These are phyloP conservation scores for Bruguiera parviflora DNA, from an alignment of 345 rosid species.

Conservation along the genomic window DNA sequence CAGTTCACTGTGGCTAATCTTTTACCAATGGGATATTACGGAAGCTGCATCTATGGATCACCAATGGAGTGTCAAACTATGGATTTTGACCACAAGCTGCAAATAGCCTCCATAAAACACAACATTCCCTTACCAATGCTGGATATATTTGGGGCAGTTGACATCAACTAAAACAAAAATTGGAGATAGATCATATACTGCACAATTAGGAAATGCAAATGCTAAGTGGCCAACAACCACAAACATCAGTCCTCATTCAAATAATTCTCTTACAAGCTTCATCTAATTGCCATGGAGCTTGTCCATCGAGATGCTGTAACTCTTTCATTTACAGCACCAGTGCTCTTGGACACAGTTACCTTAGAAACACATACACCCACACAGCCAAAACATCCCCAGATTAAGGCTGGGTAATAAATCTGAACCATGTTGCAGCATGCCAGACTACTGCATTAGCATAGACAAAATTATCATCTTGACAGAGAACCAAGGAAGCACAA, in stretches of 20 bases:
- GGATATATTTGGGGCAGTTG: not conserved
- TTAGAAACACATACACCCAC: slow-evolving; percentile 7
- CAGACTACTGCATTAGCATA: not conserved
- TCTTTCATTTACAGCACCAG: slow-evolving; percentile 21
- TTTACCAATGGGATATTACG: not conserved
- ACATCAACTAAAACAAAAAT: slow-evolving; percentile 7
- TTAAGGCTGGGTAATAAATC: not conserved
- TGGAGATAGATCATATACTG: slow-evolving; percentile 4
- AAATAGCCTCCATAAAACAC: not conserved
- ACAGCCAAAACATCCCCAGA: not conserved
- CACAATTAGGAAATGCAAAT: not conserved
- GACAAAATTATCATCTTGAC: not conserved
- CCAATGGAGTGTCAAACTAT: not conserved
- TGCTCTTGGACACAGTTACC: slow-evolving; percentile 30
- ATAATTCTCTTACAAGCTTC: slow-evolving; percentile 18
- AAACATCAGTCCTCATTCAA: slow-evolving; percentile 15
- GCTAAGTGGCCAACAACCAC: slow-evolving; percentile 12
- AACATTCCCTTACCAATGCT: slow-evolving; percentile 7
- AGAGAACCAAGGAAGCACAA: slow-evolving; percentile 1
- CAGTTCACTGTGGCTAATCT: not conserved
- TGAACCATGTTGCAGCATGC: not conserved
- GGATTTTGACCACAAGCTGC: slow-evolving; percentile 1
- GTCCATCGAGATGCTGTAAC: not conserved
- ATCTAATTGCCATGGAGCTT: not conserved
- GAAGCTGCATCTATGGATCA: not conserved